Percentiles rank a stretch among this genome's conserved stretches.
Evolutionary conservation across 2,329 filamentous ascomycete species (phyloP).

Genomic region (Hymenoscyphus salicellus): DNA sequence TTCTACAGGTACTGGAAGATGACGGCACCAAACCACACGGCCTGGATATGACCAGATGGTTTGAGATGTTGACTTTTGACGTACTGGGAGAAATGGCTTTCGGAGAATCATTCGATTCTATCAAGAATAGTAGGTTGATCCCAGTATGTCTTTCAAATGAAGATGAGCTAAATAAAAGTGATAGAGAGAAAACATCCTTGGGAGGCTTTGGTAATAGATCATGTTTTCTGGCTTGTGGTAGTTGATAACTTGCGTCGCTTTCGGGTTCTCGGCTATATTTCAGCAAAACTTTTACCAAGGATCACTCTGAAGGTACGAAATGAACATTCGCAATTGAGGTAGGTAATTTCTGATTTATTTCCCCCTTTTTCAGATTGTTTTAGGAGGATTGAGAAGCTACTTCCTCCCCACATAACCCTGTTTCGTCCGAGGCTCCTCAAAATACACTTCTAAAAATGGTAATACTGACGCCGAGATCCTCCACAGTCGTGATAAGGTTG

Average conservation of each 20-base stretch:
- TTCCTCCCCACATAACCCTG: too few species aligned
- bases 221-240: background rate
- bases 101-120: background rate
- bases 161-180: background rate
- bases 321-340: background rate
- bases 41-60: conserved; percentile 2
- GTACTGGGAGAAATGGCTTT: conserved; percentile 4
- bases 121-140: background rate
- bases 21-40: background rate
- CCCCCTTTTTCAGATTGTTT: background rate
- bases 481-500: background rate
- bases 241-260: background rate
- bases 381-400: background rate
- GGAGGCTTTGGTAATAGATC: background rate
- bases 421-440: too few species aligned
- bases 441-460: too few species aligned
- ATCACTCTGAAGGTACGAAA: background rate
- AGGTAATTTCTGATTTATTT: too few species aligned
- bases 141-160: background rate
- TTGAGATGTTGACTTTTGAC: conserved; percentile 4
- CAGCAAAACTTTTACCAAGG: background rate
- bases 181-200: conserved; percentile 4
- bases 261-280: background rate
- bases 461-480: too few species aligned
- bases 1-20: background rate